Base-by-base conservation (phyloP, 1,284 basidiomycete species). In the Fomes fomentarius region DNA sequence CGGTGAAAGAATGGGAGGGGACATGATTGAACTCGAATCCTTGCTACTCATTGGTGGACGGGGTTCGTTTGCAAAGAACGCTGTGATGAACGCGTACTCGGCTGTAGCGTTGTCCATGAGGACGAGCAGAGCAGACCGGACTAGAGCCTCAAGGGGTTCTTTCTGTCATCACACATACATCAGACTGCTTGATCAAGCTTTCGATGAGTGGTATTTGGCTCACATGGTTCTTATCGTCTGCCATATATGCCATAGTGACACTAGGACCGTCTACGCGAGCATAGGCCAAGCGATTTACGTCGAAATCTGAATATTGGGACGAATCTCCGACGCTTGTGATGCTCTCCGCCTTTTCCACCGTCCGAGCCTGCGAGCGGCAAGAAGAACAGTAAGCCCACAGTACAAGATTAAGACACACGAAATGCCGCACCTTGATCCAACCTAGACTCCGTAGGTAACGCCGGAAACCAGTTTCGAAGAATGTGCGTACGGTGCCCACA, bases 391-490 rank as follows among this genome's bases (percentile, higher is more conserved):
- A 19, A 60, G 3, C 9, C 14, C 6, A 19, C 10, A 8, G 7
- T 10, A n/a, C 12, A 12, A 30, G 28, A 11, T 37, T 14, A 7
- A 38, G 11, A 11, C 21, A 4, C 30, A 11, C 24, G 19, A 22
- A 10, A 39, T 9, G 6, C 17, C 51, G 47, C 45, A 90, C 87
- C 78, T 90, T 91, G 42, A 97, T 81, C 71, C 79, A 85, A 22
- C 85, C 83, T 41, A 98, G 75, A 63, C 87, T 89, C 28, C 97
- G 79, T 25, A 88, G 82, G 69, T 99, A 99, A 44, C 97, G 78
- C 54, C 97, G 77, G 68, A 99, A 96, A 0, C 91, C 94, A 15
- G 97, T 98, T 73, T 99, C 97, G 60, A 95, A 98, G 70, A 98
- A 99, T 17, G 93, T 83, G 19, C 95, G 83, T 4, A 93, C 91